Percentiles rank a stretch among this genome's conserved stretches.
Conservation (phyloP, 352 stramenopile genomes). For the Globisporangium radiosum region DNA sequence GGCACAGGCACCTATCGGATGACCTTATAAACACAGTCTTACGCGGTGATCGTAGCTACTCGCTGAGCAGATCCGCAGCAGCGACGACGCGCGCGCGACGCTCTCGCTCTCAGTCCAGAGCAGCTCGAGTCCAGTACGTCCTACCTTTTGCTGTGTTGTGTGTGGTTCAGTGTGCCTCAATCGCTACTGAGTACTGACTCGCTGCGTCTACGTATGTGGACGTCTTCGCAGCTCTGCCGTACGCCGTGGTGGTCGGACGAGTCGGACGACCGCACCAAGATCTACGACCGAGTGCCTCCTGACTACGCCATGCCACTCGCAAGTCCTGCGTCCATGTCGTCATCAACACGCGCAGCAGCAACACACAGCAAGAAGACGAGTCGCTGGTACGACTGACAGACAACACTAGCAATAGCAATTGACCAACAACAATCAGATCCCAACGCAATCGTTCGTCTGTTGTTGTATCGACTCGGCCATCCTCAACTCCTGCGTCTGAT, state of each 20-base stretch:
- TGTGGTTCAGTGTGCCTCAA: background rate
- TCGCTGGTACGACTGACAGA: conserved; percentile 47
- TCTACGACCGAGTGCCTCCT: conserved; percentile 2
- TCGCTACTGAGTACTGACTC: background rate
- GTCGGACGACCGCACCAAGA: conserved; percentile 17
- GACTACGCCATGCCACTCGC: no score
- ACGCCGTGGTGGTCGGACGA: conserved; percentile 41
- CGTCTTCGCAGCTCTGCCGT: conserved; percentile 17
- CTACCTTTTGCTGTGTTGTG: background rate
- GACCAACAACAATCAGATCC: background rate
- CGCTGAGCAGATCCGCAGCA: conserved; percentile 27
- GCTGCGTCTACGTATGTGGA: background rate
- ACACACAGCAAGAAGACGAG: conserved; percentile 27
- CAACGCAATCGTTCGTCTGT: no score
- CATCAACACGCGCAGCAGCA: conserved; percentile 8
- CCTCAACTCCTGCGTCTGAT: no score
- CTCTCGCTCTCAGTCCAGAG: conserved; percentile 16
- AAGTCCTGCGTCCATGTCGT: conserved; percentile 10
- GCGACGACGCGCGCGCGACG: conserved; percentile 13
- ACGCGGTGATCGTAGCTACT: conserved; percentile 2
- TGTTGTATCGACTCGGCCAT: no score
- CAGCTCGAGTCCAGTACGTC: conserved; percentile 21
- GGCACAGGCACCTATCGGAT: no score
- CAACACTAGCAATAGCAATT: background rate
- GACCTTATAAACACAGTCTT: no score